Base-by-base conservation (phyloP, 2,329 filamentous ascomycete genomes). In the Colletotrichum spinosum region DNA sequence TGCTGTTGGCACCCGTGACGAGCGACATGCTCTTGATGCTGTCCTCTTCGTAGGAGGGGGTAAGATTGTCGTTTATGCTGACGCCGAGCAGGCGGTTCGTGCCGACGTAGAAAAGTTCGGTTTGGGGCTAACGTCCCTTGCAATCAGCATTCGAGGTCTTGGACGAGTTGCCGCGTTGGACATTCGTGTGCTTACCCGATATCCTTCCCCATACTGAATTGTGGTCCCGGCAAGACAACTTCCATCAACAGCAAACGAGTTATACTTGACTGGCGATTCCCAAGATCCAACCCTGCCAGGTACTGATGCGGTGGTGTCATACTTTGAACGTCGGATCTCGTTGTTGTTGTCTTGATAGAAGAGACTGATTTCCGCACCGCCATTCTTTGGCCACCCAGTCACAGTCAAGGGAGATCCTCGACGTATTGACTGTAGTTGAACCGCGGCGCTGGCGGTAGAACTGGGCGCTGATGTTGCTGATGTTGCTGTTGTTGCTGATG, bases 1-100 rank as follows among this genome's bases (percentile, higher is more conserved):
- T 55, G 33, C 52, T 57, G 17, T 56, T 45, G 17, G 12, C n/a
- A 7, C 15, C 25, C 12, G 60, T 39, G 11, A 4, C 39, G 6
- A 57, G 39, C 9, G 10, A 12, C 25, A 51, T 52, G 15, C 44
- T 45, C 10, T 62, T 62, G 46, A 62, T 57, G 33, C 46, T 57
- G 48, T 57, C 53, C 11, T 51, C 48, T 6, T 55, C 46, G 10
- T 17, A 56, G 2, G 35, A 33, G 2, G 60, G 39, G 38, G 4
- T 52, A 15, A 49, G 35, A 2, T 51, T 33, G 3, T 56, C 46
- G 53, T 62, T 63, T 34, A 63, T 35, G 48, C 49, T 57, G 11
- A 63, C 17, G 13, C 60, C 53, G 3, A 57, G 46, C 3, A 63
- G 33, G 9, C 48, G 60, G 1, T 38, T 13, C 4, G 37, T 46